Evolutionary conservation across 495 filamentous ascomycete species (phyloP).

Genomic region (Podospora pseudopauciseta): DNA sequence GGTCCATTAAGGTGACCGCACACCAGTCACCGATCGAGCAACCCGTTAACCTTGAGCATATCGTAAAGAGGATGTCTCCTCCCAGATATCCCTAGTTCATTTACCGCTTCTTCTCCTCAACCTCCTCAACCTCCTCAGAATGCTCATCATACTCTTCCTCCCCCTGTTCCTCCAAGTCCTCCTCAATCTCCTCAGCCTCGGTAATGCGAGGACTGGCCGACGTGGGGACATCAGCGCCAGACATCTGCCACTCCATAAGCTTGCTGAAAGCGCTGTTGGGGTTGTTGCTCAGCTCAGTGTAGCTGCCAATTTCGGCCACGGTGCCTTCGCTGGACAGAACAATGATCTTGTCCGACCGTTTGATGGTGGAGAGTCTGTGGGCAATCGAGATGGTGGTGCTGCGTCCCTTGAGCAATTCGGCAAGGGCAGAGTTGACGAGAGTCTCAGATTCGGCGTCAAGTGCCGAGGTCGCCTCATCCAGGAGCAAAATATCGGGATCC

Average conservation of each 20-base stretch:
- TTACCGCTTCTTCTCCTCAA: constrained; percentile 15
- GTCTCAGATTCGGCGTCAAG: constrained; percentile 98
- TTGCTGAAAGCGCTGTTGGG: constrained; percentile 80
- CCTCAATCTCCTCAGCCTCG: constrained; percentile 44
- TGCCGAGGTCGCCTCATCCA: constrained; percentile 91
- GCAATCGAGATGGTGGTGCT: constrained; percentile 97
- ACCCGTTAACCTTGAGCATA: neutral
- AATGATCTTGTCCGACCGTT: constrained; percentile 88
- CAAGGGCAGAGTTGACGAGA: constrained; percentile 84
- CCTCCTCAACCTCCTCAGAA: constrained; percentile 8
- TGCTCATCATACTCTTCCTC: constrained; percentile 36
- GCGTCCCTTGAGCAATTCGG: constrained; percentile 71
- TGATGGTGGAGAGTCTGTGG: constrained; percentile 92
- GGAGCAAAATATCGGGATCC: constrained; percentile 90
- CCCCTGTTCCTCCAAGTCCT: constrained; percentile 38
- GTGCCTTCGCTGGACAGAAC: constrained; percentile 77
- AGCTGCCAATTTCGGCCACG: constrained; percentile 87
- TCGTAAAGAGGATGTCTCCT: neutral
- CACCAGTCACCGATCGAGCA: too few relatives aligned
- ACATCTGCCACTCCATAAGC: constrained; percentile 99
- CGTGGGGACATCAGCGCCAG: constrained; percentile 61
- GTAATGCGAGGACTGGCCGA: constrained; percentile 34
- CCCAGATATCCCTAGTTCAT: neutral
- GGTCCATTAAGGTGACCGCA: neutral
- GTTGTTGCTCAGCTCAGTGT: constrained; percentile 66